These are phyloP conservation scores for Dactylellina leptospora DNA, from an alignment of 2,329 filamentous ascomycete species.

Conservation along the genomic window DNA sequence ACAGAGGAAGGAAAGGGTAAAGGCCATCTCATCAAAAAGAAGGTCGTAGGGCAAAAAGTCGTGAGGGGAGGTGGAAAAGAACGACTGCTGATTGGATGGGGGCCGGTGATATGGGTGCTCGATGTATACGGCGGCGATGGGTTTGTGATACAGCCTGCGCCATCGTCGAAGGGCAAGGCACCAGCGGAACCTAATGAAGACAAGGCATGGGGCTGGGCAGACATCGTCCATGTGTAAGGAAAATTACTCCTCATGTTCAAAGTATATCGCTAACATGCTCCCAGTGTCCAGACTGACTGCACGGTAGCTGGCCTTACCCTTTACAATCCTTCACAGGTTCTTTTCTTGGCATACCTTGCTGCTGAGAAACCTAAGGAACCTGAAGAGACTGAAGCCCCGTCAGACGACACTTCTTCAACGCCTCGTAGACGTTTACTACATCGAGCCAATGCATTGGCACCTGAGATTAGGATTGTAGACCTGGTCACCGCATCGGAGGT, in stretches of 20 bases:
- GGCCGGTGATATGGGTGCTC: conserved; percentile 93
- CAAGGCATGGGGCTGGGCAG: conserved; percentile 78
- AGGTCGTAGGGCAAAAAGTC: conserved; percentile 55
- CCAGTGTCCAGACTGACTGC: conserved; percentile 90
- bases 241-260: not conserved
- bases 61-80: conserved; percentile 62
- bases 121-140: conserved; percentile 82
- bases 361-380: conserved; percentile 62
- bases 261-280: not conserved
- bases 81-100: conserved; percentile 92
- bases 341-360: conserved; percentile 89
- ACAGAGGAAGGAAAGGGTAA: conserved; percentile 59
- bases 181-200: conserved; percentile 70
- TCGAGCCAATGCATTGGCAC: conserved; percentile 80
- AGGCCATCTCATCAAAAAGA: conserved; percentile 55
- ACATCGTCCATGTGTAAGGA: conserved; percentile 90
- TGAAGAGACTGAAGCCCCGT: conserved; percentile 60
- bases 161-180: conserved; percentile 36
- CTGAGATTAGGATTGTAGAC: conserved; percentile 90
- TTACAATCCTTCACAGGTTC: conserved; percentile 89
- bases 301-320: conserved; percentile 96
- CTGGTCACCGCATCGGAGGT: conserved; percentile 82
- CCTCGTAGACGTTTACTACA: conserved; percentile 60
- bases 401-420: conserved; percentile 40
- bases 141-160: conserved; percentile 60